Evolutionary conservation across 2,329 filamentous ascomycete species (phyloP).

Genomic region (Exophiala sideris): DNA sequence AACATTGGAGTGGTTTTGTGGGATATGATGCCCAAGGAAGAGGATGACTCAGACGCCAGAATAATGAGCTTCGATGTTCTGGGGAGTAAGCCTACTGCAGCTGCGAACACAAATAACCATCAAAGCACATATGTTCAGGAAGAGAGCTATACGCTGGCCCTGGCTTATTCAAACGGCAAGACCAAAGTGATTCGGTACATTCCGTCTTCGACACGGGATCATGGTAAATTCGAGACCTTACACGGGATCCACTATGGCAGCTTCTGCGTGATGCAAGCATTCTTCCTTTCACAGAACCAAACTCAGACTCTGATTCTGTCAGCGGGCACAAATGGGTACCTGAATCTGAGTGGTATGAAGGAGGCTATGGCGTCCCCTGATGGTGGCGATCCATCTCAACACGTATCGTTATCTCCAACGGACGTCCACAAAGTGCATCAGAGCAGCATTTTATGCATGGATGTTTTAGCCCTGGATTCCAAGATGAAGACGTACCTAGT

Average conservation of each 20-base stretch:
- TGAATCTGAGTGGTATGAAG: slow-evolving; percentile 54
- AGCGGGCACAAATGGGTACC: slow-evolving; percentile 75
- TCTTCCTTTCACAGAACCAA: slow-evolving; percentile 38
- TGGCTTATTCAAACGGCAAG: slow-evolving; percentile 81
- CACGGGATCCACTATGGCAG: slow-evolving; percentile 17
- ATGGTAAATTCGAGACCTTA: slow-evolving; percentile 15
- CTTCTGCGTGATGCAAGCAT: slow-evolving; percentile 27
- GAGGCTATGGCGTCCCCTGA: neutral
- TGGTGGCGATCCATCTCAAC: neutral
- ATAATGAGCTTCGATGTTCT: slow-evolving; percentile 74
- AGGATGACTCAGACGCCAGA: slow-evolving; percentile 64
- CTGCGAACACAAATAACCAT: neutral
- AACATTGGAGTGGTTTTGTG: slow-evolving; percentile 54
- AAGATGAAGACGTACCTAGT: slow-evolving; percentile 49
- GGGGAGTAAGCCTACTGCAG: neutral
- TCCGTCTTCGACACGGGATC: slow-evolving; percentile 13
- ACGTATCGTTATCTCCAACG: neutral
- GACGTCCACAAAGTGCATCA: slow-evolving; percentile 60
- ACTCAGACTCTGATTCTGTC: slow-evolving; percentile 6
- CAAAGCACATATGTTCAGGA: neutral
- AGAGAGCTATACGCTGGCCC: slow-evolving; percentile 57
- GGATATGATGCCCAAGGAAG: slow-evolving; percentile 46
- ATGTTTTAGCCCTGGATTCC: slow-evolving; percentile 32
- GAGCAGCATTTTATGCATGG: slow-evolving; percentile 67
- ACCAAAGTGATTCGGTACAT: slow-evolving; percentile 55